Base-by-base conservation (phyloP, 2,329 filamentous ascomycete genomes). In the Fusarium poae region DNA sequence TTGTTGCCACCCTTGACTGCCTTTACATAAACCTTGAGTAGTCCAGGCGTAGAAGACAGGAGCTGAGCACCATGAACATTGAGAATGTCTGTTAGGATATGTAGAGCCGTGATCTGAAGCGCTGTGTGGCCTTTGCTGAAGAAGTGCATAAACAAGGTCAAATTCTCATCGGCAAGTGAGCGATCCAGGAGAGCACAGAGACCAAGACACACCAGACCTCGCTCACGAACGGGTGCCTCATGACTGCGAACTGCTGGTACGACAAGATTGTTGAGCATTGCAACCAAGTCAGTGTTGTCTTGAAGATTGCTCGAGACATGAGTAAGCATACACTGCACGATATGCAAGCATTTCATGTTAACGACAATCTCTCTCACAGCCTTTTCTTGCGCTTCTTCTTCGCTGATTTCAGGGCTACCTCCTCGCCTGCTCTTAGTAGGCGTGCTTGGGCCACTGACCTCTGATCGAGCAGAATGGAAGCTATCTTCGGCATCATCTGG, bases 281-380 rank as follows among this genome's bases (percentile, higher is more conserved):
- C 92, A 6, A 97, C 93, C n/a, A 98, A 82, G 75, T 97, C 91
- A 59, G 92, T 90, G 77, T 97, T 97, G 71, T 94, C 88, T 79
- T 97, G 94, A 37, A 98, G 84, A 74, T 92, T 92, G 64, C 93
- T 93, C 54, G 92, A 87, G 12, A 99, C 93, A 75, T 98, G 97
- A 76, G 97, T 90, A 52, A 99, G 86, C 92, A 98, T 97, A 83
- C 94, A 98, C 79, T 97, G 93, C 27, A 97, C 94, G 71, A 99
- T 97, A 77, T 97, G 92, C 65, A 99, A 85, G 79, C 96, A 98
- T 81, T 98, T 98, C 88, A 97, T 94, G 83, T 98, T 98, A 78
- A 98, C 92, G 83, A 97, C 90, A 76, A 97, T 96, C 80, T 97
- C 94, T 70, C 89, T 90, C 70, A 97, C 89, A 2, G 92, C 93